Evolutionary conservation across 2,329 filamentous ascomycete genomes (phyloP).

Genomic region (Ascocoryne sarcoides): DNA sequence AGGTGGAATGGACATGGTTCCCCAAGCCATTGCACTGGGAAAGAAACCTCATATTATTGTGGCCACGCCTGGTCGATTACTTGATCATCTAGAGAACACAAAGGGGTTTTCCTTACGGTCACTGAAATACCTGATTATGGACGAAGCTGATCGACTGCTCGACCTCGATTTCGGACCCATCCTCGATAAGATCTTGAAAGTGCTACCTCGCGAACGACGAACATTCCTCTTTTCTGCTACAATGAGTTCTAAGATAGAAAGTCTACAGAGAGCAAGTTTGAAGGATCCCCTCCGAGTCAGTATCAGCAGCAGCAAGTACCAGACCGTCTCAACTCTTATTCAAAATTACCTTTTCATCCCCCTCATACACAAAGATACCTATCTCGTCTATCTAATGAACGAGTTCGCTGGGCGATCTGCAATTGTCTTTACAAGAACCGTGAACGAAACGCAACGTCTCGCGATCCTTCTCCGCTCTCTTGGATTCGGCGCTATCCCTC

Average conservation of each 20-base stretch:
- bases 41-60: slow-evolving; percentile 94
- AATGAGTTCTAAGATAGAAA: slow-evolving; percentile 89
- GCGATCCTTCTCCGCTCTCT: slow-evolving; percentile 75
- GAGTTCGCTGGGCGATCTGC: slow-evolving; percentile 78
- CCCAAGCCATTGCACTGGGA: slow-evolving; percentile 82
- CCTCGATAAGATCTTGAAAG: slow-evolving; percentile 87
- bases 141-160: slow-evolving; percentile 84
- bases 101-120: slow-evolving; percentile 83
- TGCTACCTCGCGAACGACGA: slow-evolving; percentile 65
- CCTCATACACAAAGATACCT: slow-evolving; percentile 79
- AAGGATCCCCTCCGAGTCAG: slow-evolving; percentile 76
- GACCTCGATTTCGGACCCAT: slow-evolving; percentile 92
- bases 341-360: slow-evolving; percentile 85
- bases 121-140: slow-evolving; percentile 86
- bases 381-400: slow-evolving; percentile 78
- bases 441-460: slow-evolving; percentile 81
- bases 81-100: slow-evolving; percentile 93
- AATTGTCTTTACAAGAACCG: slow-evolving; percentile 88
- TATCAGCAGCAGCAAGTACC: slow-evolving; percentile 75
- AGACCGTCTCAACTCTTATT: slow-evolving; percentile 81
- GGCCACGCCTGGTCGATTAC: slow-evolving; percentile 77
- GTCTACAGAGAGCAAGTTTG: slow-evolving; percentile 79
- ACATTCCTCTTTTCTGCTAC: slow-evolving; percentile 94
- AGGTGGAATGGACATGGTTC: slow-evolving; percentile 92
- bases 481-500: slow-evolving; percentile 81